phyloP scores from a whole-genome alignment of 129 eudicot species.

The Pittosporum tobira region DNA sequence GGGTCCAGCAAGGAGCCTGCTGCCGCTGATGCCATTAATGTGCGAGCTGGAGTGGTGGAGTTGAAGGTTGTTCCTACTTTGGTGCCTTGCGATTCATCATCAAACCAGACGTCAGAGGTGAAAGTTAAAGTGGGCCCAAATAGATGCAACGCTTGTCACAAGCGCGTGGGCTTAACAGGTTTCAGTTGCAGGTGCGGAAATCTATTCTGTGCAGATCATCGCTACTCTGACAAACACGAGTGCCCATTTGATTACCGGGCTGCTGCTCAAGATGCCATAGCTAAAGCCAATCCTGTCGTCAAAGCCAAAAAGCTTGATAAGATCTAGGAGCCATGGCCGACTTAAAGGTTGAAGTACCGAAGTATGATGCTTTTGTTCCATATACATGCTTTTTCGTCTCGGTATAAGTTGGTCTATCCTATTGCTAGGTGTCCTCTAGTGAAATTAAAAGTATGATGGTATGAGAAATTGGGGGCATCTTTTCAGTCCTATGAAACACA shows the following conservation, averaged over 20 bases:
- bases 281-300: slow-evolving; percentile 63
- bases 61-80: slow-evolving; percentile 25
- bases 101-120: slow-evolving; percentile 22
- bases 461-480: background rate
- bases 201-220: slow-evolving; percentile 59
- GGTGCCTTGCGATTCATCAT: slow-evolving; percentile 25
- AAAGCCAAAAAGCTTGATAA: slow-evolving; percentile 68
- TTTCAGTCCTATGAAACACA: background rate
- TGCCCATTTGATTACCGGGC: slow-evolving; percentile 56
- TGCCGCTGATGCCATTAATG: slow-evolving; percentile 18
- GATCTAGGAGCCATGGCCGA: slow-evolving; percentile 25
- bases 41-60: slow-evolving; percentile 26
- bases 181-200: slow-evolving; percentile 67
- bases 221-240: slow-evolving; percentile 63
- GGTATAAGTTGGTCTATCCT: slow-evolving; percentile 18
- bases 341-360: slow-evolving; percentile 12
- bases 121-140: slow-evolving; percentile 48
- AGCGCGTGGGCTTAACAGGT: slow-evolving; percentile 64
- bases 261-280: slow-evolving; percentile 58
- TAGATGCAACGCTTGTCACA: slow-evolving; percentile 50
- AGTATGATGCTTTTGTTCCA: slow-evolving; percentile 22
- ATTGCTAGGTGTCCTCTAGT: slow-evolving; percentile 20
- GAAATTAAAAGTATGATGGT: background rate
- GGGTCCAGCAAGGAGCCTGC: slow-evolving; percentile 29
- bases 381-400: slow-evolving; percentile 18